phyloP scores from a whole-genome alignment of 2,329 filamentous ascomycete genomes.

The Penicillium sp. region DNA sequence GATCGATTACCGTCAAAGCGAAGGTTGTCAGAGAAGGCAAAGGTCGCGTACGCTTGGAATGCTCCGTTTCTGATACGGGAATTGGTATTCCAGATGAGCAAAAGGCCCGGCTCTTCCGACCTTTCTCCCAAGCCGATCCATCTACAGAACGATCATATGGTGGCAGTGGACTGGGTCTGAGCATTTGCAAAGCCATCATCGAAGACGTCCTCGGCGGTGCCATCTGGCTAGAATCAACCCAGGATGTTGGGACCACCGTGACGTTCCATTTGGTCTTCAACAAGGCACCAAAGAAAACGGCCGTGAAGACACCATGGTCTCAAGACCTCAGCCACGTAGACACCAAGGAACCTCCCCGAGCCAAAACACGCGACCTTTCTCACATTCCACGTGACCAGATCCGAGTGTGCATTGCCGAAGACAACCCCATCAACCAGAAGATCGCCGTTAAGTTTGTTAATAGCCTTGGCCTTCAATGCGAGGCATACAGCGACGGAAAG shows the following conservation, averaged over 20 bases:
- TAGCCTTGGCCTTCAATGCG: conserved; percentile 80
- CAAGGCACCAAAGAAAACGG: conserved; percentile 66
- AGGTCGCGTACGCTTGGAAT: conserved; percentile 72
- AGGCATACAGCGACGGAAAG: conserved; percentile 86
- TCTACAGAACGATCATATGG: conserved; percentile 90
- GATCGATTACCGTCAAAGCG: conserved; percentile 81
- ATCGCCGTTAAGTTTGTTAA: conserved; percentile 91
- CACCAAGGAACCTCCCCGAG: conserved; percentile 43
- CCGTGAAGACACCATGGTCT: conserved; percentile 60
- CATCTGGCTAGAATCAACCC: conserved; percentile 77
- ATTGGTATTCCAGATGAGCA: conserved; percentile 82
- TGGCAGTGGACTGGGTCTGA: conserved; percentile 85
- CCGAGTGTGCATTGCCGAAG: conserved; percentile 89
- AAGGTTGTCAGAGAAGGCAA: conserved; percentile 70
- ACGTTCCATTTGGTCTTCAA: conserved; percentile 85
- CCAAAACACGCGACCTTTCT: conserved; percentile 66
- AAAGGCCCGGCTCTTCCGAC: conserved; percentile 82
- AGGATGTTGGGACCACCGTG: conserved; percentile 61
- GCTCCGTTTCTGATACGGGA: conserved; percentile 85
- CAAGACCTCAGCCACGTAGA: conserved; percentile 46
- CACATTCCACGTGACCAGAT: conserved; percentile 74
- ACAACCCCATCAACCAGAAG: conserved; percentile 92
- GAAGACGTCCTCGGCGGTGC: conserved; percentile 87
- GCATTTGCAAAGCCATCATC: conserved; percentile 92
- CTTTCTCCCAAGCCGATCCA: conserved; percentile 89